Base-by-base conservation (phyloP, 129 eudicot genomes). In the Artemisia tridentata region DNA sequence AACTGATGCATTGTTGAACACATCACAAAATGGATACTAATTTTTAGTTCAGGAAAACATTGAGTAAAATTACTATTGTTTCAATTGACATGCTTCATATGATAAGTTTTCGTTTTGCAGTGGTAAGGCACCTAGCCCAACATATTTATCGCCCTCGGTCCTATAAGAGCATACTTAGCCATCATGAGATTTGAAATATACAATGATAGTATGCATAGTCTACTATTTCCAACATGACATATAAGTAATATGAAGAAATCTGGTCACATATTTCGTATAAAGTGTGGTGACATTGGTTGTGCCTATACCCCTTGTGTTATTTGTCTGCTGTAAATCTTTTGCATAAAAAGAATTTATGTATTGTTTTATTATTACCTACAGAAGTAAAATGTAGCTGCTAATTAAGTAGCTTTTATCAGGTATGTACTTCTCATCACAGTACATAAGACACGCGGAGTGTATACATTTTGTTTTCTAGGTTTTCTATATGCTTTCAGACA, bases 111-210 rank as follows among this genome's bases (percentile, higher is more conserved):
- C 11, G 12, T 21, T 19, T 79, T 84, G 79, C 38, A 88, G 88
- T 46, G 91, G 68, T 82, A 84, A 9, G 96, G 90, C 67, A 82
- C 75, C 63, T 88, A 86, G 60, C 96, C 88, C 29, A 88, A 61
- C 6, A 23, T 41, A 15, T 67, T 69, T 31, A 73, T 75, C 15
- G 15, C 41, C 5, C 29, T 25, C n/a, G 20, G 11, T 69, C 38
- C 18, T 20, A 11, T 43, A 16, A 34, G 34, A 11, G 11, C 25
- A 25, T 50, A 45, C 52, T n/a, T 29, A 68, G 29, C 56, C 68
- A 46, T 72, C 19, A 12, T 27, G 76, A 72, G 29, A 11, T 72
- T 45, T 59, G 14, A 48, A 48, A 3, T 41, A 20, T 13, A 45
- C 5, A 34, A 10, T 54, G 31, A 1, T 16, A 12, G 12, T 1